Base-by-base conservation (phyloP, 495 filamentous ascomycete species). In the Aspergillus diversus region DNA sequence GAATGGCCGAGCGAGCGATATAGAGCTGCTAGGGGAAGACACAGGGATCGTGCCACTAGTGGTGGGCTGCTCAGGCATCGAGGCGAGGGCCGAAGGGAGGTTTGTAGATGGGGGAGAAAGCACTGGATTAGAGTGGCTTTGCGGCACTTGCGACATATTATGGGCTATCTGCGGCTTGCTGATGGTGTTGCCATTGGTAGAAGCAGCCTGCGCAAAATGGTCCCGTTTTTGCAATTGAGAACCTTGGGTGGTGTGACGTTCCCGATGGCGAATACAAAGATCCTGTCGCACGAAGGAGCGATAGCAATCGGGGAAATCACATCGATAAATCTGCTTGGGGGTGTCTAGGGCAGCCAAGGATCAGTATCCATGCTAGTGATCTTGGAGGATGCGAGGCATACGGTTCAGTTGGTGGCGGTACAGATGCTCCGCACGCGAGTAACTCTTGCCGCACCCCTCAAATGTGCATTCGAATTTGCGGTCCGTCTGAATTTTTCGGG, bases 391-490 rank as follows among this genome's bases (percentile, higher is more conserved):
- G 57, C n/a, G 54, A 58, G n/a, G 60, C 82, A 82, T 89, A 89
- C 95, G 95, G 69, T 99, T 99, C 67, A 99, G 76, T 77, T 97
- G 94, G 76, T 99, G 95, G 27, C 95, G 87, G 75, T 97, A 97
- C 74, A 99, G 83, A 80, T 99, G 95, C 76, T 99, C 95, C 27
- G 94, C 94, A 67, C 95, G 87, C 27, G 94, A 97, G 76, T 99
- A 99, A 71, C 89, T 93, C 82, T 97, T 99, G 31, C 92, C 92
- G 66, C 95, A 99, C 33, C 89, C 92, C 65, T 92, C 89, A 53
- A 91, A 87, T 11, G 90, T 88, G 74, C 95, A 99, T 66, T 93
- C 90, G 65, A 97, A 99, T 71, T 97, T 97, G 78, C 95, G 97
- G 74, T 97, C 94, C 39, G 80, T 64, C 35, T 90, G 80, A 33